These are phyloP conservation scores for Phaeodactylum tricornutum DNA, from an alignment of 108 stramenopile genomes.

Conservation along the genomic window DNA sequence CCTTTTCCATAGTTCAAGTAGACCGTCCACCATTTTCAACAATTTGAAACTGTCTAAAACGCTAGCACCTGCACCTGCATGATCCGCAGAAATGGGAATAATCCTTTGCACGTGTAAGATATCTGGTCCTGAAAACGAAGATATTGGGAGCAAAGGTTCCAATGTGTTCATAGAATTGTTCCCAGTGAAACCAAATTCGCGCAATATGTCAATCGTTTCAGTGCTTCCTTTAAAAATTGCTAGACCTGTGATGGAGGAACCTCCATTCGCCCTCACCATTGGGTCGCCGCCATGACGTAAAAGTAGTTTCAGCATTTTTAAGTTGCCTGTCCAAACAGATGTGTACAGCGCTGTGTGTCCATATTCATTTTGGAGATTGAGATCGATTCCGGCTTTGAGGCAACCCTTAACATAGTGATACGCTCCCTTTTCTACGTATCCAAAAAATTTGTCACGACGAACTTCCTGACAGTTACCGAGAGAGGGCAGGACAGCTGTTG, in stretches of 20 bases:
- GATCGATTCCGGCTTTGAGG: slow-evolving; percentile 52
- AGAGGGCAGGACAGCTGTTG: slow-evolving; percentile 30
- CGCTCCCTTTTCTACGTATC: slow-evolving; percentile 32
- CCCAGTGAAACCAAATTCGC: too few relatives aligned
- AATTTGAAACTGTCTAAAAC: slow-evolving; percentile 46
- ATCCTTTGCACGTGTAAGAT: slow-evolving; percentile 27
- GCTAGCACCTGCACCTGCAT: slow-evolving; percentile 73
- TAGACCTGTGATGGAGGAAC: too few relatives aligned
- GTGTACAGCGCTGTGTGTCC: slow-evolving; percentile 71
- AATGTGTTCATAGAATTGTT: too few relatives aligned
- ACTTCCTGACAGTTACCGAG: slow-evolving; percentile 52
- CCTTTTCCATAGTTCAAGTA: slow-evolving; percentile 29
- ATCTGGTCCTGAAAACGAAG: too few relatives aligned
- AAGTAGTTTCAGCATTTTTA: slow-evolving; percentile 23
- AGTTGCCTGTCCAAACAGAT: slow-evolving; percentile 51
- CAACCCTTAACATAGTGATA: slow-evolving; percentile 41
- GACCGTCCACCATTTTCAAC: slow-evolving; percentile 16
- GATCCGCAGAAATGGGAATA: slow-evolving; percentile 34
- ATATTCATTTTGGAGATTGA: slow-evolving; percentile 57
- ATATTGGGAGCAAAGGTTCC: too few relatives aligned
- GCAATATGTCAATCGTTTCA: too few relatives aligned
- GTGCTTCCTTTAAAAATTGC: too few relatives aligned
- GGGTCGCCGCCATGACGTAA: slow-evolving; percentile 54
- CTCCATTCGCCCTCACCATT: too few relatives aligned
- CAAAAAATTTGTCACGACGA: slow-evolving; percentile 63